Base-by-base conservation (phyloP, 2,329 filamentous ascomycete genomes). In the Neopestalotiopsis rosae region DNA sequence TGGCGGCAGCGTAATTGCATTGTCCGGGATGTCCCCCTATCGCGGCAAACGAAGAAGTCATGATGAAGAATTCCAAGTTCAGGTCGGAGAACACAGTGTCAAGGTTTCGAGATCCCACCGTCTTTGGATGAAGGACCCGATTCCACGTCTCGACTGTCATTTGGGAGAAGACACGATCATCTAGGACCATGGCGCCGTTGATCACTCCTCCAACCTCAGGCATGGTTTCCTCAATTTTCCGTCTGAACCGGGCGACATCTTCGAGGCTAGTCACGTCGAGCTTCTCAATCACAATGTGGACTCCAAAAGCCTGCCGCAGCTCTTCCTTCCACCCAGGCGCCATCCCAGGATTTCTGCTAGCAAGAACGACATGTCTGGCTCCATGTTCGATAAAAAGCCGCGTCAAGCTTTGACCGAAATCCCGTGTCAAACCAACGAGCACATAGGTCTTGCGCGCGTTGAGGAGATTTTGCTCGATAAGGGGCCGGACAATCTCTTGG, bases 121-220 rank as follows among this genome's bases (percentile, higher is more conserved):
- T 79, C 74, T 85, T 85, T 63, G 83, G 83, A 1, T 61, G 69
- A 74, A 83, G 75, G 7, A 83, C 82, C 2, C 80, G 77, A 2
- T 79, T 70, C 70, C 81, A 79, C 0, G 76, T 80, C 1, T 78
- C 76, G 9, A 79, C 58, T 1, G 79, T 79, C 82, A 84, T 83
- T 67, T 82, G 75, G 0, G 81, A 75, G 66, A 84, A 84, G 14
- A 83, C 76, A 6, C 78, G 74, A 70, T 84, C 83, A 5, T 84
- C 81, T 2, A 84, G 78, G 2, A 85, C 79, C 82, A 84, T 85
- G 66, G 82, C 81, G 6, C 82, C 83, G 70, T 84, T 84, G 69
- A 83, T 76, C 5, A 85, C 71, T 17, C 82, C 83, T 2, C 74
- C 82, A 0, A 83, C 76, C 0, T 75, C 75, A 0, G 80, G 79